A percentile compares a stretch with the other conserved stretches of the same genome.
Evolutionary conservation across 352 stramenopile genomes (phyloP).

Genomic region (Globisporangium echinulatum): DNA sequence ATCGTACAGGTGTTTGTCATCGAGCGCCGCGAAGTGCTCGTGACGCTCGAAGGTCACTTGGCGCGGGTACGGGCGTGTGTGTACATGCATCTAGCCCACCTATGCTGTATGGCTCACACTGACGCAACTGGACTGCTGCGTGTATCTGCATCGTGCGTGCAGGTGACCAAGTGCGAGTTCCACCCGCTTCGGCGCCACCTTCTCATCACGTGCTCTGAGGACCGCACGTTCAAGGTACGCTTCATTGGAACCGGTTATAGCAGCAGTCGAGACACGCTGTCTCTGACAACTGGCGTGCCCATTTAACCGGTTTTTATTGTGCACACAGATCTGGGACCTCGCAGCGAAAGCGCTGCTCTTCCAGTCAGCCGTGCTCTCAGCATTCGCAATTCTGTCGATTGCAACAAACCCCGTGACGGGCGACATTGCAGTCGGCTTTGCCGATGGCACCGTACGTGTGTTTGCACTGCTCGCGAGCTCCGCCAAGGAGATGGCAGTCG

Average conservation of each 20-base stretch:
- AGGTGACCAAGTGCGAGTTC: slow-evolving; percentile 75
- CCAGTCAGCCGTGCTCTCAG: slow-evolving; percentile 71
- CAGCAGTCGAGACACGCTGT: too few relatives aligned
- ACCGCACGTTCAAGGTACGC: slow-evolving; percentile 77
- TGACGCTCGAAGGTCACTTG: slow-evolving; percentile 67
- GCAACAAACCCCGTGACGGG: slow-evolving; percentile 55
- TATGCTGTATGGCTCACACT: too few relatives aligned
- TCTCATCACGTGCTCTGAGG: slow-evolving; percentile 69
- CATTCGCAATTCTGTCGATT: slow-evolving; percentile 64
- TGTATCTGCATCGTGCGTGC: neutral
- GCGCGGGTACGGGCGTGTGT: slow-evolving; percentile 25
- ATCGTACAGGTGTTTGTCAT: slow-evolving; percentile 56
- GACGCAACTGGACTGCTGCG: neutral
- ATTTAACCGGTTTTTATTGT: neutral
- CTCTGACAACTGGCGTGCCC: neutral
- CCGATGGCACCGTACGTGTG: slow-evolving; percentile 53
- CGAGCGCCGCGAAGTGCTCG: slow-evolving; percentile 40
- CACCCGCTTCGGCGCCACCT: slow-evolving; percentile 61
- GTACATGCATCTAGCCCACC: too few relatives aligned
- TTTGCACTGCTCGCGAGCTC: slow-evolving; percentile 48
- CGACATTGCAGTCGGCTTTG: slow-evolving; percentile 64
- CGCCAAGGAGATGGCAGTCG: slow-evolving; percentile 41
- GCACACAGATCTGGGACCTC: slow-evolving; percentile 69
- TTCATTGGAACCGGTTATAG: too few relatives aligned
- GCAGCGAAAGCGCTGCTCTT: slow-evolving; percentile 52